Evolutionary conservation across 805 yeast species (phyloP).

Genomic region (Cyberlindnera maclurae): DNA sequence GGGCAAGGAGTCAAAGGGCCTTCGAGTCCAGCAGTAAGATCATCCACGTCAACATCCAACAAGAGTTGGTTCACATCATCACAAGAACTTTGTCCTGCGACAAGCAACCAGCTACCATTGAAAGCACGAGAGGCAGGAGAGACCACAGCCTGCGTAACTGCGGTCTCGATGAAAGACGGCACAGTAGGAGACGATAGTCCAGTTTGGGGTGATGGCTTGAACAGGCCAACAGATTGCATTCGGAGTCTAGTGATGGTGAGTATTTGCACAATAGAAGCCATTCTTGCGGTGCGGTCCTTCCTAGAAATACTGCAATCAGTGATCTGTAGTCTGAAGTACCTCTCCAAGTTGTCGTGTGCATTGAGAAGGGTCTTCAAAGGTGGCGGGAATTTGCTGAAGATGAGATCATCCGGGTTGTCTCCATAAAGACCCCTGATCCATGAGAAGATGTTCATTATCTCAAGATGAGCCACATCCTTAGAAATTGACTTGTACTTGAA

Average conservation of each 20-base stretch:
- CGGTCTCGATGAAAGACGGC: slow-evolving; percentile 83
- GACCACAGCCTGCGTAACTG: slow-evolving; percentile 63
- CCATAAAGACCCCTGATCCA: slow-evolving; percentile 56
- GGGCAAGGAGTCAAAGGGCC: slow-evolving; percentile 71
- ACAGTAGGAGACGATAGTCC: slow-evolving; percentile 38
- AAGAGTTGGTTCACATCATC: slow-evolving; percentile 26
- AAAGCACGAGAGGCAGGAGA: slow-evolving; percentile 76
- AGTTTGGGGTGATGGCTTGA: not conserved
- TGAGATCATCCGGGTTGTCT: slow-evolving; percentile 36
- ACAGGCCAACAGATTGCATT: slow-evolving; percentile 41
- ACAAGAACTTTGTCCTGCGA: slow-evolving; percentile 27
- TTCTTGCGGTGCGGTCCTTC: slow-evolving; percentile 56
- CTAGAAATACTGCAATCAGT: slow-evolving; percentile 51
- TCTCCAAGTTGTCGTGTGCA: slow-evolving; percentile 59
- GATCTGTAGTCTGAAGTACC: slow-evolving; percentile 57
- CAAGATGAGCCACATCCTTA: slow-evolving; percentile 43
- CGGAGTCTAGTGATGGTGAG: slow-evolving; percentile 58
- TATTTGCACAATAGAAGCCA: slow-evolving; percentile 61
- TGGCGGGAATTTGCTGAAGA: slow-evolving; percentile 52
- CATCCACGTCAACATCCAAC: slow-evolving; percentile 29
- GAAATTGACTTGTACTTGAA: slow-evolving; percentile 36
- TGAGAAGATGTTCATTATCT: slow-evolving; percentile 58
- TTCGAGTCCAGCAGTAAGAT: slow-evolving; percentile 22
- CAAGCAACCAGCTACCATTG: slow-evolving; percentile 61
- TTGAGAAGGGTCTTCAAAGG: slow-evolving; percentile 60